Conservation (phyloP, 2,329 filamentous ascomycete genomes). For the Ophiocordyceps australis region DNA sequence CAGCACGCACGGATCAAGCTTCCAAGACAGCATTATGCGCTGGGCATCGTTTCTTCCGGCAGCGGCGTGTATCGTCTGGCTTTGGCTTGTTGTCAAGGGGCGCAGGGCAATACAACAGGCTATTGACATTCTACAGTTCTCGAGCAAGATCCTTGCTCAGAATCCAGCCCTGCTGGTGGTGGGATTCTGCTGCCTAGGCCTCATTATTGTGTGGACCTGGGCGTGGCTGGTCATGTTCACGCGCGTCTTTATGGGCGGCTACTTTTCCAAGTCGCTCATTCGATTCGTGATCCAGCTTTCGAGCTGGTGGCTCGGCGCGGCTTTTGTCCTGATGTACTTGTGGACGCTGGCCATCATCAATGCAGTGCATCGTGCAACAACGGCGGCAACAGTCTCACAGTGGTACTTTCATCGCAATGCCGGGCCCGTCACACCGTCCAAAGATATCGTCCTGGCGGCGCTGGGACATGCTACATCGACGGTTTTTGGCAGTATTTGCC, state of each 20-base stretch:
- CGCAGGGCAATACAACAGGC: slow-evolving; percentile 68
- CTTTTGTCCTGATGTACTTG: slow-evolving; percentile 85
- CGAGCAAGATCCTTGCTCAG: slow-evolving; percentile 68
- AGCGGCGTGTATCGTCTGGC: slow-evolving; percentile 56
- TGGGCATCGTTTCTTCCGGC: slow-evolving; percentile 69
- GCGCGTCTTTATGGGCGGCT: slow-evolving; percentile 82
- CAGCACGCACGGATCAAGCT: slow-evolving; percentile 48
- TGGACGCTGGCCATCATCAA: slow-evolving; percentile 84
- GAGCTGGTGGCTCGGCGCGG: slow-evolving; percentile 89
- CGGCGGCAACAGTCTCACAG: slow-evolving; percentile 87
- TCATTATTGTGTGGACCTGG: slow-evolving; percentile 85
- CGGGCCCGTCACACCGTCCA: slow-evolving; percentile 57
- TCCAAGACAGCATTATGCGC: slow-evolving; percentile 84
- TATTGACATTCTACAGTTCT: slow-evolving; percentile 80
- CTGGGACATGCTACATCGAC: slow-evolving; percentile 67
- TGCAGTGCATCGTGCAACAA: slow-evolving; percentile 77
- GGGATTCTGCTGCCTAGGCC: slow-evolving; percentile 59
- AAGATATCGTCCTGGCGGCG: slow-evolving; percentile 68
- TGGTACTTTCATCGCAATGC: slow-evolving; percentile 97
- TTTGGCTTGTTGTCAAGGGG: slow-evolving; percentile 66
- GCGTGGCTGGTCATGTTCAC: slow-evolving; percentile 95
- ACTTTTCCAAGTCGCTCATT: slow-evolving; percentile 44
- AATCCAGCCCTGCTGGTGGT: slow-evolving; percentile 70
- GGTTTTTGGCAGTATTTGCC: slow-evolving; percentile 80
- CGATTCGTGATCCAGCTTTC: slow-evolving; percentile 68